Conservation (phyloP, 1,284 basidiomycete genomes). For the Leccinum griseonigrum region DNA sequence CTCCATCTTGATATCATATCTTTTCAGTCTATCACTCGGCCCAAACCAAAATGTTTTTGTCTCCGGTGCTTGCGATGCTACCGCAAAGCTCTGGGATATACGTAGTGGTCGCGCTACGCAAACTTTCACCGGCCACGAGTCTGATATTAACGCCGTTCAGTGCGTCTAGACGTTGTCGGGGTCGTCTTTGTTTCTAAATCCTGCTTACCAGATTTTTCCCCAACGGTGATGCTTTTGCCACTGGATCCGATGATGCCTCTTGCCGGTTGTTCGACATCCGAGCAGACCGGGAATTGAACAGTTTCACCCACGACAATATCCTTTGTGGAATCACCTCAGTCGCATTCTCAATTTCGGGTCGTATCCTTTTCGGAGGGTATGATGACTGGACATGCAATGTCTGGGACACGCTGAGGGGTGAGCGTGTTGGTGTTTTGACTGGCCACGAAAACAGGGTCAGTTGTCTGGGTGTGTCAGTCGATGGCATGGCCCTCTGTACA, state of each 20-base stretch:
- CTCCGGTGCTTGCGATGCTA: constrained; percentile 97
- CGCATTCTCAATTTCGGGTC: constrained; percentile 95
- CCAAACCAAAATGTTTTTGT: constrained; percentile 96
- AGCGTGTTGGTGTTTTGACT: constrained; percentile 93
- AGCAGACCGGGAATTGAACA: constrained; percentile 94
- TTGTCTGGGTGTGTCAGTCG: constrained; percentile 92
- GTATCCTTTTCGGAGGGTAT: constrained; percentile 97
- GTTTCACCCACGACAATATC: constrained; percentile 98
- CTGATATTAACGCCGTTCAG: constrained; percentile 99
- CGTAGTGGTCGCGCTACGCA: constrained; percentile 95
- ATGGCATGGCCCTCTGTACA: constrained; percentile 98
- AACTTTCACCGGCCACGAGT: constrained; percentile 98
- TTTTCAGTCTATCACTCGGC: constrained; percentile 81
- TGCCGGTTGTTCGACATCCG: constrained; percentile 98
- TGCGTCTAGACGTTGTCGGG: constrained; percentile 45
- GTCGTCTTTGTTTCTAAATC: constrained; percentile 13
- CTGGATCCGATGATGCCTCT: constrained; percentile 98
- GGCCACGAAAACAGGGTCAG: constrained; percentile 98
- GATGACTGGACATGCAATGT: constrained; percentile 99
- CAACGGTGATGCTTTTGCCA: constrained; percentile 97
- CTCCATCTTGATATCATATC: constrained; percentile 15
- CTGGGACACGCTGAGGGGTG: constrained; percentile 98
- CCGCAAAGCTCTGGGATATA: constrained; percentile 98
- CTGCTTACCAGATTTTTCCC: constrained; percentile 84
- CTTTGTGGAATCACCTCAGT: constrained; percentile 98